Conservation (phyloP, 306 rosid species). For the Spatholobus suberectus region DNA sequence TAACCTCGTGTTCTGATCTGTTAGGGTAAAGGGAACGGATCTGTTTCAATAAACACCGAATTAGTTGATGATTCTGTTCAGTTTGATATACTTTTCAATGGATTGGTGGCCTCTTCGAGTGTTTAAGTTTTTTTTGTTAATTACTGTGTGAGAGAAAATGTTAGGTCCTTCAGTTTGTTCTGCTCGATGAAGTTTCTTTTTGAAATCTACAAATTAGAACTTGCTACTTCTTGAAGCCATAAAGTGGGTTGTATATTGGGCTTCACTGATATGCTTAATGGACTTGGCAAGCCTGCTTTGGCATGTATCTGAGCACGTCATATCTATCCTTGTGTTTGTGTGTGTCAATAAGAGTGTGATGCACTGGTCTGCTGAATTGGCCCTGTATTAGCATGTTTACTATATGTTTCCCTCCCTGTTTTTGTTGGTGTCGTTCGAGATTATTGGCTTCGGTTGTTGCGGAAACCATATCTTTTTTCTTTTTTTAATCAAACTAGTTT, state of each 20-base stretch:
- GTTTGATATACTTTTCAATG: neutral
- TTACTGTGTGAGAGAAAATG: neutral
- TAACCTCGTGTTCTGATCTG: neutral
- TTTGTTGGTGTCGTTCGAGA: slow-evolving; percentile 2
- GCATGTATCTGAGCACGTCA: neutral
- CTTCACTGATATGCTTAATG: neutral
- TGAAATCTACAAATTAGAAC: neutral
- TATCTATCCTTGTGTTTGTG: neutral
- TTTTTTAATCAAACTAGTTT: too few relatives aligned
- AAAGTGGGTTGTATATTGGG: neutral
- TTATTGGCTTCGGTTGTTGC: neutral
- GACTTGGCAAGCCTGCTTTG: neutral
- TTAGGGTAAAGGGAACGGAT: neutral
- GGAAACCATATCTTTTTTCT: too few relatives aligned
- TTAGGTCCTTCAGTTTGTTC: neutral
- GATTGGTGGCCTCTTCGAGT: neutral
- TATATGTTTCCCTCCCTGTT: neutral
- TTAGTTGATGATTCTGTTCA: neutral
- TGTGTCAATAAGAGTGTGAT: neutral
- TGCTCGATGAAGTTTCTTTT: neutral
- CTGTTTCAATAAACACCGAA: neutral
- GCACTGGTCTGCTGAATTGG: neutral
- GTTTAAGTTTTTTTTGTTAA: neutral
- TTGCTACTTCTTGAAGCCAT: too few relatives aligned
- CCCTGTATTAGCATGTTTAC: neutral